Percentiles rank a stretch among this genome's conserved stretches.
Evolutionary conservation across 768 basidiomycete species (phyloP).

Genomic region (Mycena polygramma): DNA sequence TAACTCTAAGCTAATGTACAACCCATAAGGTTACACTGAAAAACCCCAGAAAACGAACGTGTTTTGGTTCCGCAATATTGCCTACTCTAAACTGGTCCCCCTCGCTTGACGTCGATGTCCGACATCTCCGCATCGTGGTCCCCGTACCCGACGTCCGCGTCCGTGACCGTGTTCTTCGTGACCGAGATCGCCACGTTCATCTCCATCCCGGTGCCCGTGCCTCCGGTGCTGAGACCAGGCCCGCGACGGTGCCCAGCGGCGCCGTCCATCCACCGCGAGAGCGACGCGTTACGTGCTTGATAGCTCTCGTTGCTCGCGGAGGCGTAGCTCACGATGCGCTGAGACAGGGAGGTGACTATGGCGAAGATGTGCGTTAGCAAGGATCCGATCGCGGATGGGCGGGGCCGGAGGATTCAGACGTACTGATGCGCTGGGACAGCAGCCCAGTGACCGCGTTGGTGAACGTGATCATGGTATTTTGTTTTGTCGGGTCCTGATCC

Average conservation of each 20-base stretch:
- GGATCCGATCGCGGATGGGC: not conserved
- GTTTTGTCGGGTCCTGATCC: constrained; percentile 8
- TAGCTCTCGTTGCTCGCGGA: not conserved
- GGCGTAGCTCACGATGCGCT: constrained; percentile 1
- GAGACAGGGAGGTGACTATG: constrained; percentile 12
- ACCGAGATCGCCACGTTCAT: constrained; percentile 5
- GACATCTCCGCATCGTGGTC: not conserved
- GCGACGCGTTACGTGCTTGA: not conserved
- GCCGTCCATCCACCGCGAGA: not conserved
- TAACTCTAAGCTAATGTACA: too few species aligned
- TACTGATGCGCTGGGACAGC: constrained; percentile 14
- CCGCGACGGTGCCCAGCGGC: not conserved
- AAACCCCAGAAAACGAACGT: too few species aligned
- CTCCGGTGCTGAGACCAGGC: not conserved
- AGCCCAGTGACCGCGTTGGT: constrained; percentile 11
- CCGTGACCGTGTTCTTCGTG: not conserved
- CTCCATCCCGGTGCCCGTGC: not conserved
- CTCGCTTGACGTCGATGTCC: too few species aligned
- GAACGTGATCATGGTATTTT: constrained; percentile 15
- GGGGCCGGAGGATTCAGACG: too few species aligned
- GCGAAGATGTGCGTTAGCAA: not conserved
- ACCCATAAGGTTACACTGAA: too few species aligned
- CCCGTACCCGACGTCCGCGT: not conserved
- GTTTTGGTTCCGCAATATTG: too few species aligned
- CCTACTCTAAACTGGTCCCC: too few species aligned